These are phyloP conservation scores for Yamadazyma oceani DNA, from an alignment of 1,139 yeast species.

Conservation along the genomic window DNA sequence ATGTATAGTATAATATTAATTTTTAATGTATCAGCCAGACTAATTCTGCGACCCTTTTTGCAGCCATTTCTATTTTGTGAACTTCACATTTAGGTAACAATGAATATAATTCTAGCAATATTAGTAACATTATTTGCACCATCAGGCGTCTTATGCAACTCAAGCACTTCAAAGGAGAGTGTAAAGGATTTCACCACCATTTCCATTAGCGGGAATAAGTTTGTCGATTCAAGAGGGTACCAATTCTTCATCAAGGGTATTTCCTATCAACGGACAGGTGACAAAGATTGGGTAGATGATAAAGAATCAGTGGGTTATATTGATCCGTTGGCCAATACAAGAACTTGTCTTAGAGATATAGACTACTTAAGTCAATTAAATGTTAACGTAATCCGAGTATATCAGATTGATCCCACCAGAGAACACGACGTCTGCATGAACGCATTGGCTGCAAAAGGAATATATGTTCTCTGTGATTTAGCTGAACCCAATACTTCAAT, in stretches of 20 bases:
- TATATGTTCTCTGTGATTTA: slow-evolving; percentile 55
- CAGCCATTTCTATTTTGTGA: slow-evolving; percentile 1
- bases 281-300: slow-evolving; percentile 25
- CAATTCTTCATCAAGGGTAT: slow-evolving; percentile 61
- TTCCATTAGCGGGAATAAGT: slow-evolving; percentile 28
- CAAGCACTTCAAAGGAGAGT: neutral
- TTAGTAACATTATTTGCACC: too few species aligned
- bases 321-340: slow-evolving; percentile 52
- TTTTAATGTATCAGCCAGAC: too few species aligned
- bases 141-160: too few species aligned
- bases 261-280: slow-evolving; percentile 54
- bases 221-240: slow-evolving; percentile 41
- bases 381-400: slow-evolving; percentile 55
- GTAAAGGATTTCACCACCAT: neutral
- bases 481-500: slow-evolving; percentile 55
- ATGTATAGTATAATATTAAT: neutral
- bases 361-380: slow-evolving; percentile 47
- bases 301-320: slow-evolving; percentile 36
- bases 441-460: slow-evolving; percentile 51
- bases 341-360: slow-evolving; percentile 51
- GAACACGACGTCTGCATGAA: slow-evolving; percentile 58
- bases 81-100: too few species aligned
- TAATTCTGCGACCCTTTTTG: too few species aligned
- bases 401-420: slow-evolving; percentile 50
- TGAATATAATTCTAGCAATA: too few species aligned